Base-by-base conservation (phyloP, 768 basidiomycete genomes). In the Phaeolepiota aurea region DNA sequence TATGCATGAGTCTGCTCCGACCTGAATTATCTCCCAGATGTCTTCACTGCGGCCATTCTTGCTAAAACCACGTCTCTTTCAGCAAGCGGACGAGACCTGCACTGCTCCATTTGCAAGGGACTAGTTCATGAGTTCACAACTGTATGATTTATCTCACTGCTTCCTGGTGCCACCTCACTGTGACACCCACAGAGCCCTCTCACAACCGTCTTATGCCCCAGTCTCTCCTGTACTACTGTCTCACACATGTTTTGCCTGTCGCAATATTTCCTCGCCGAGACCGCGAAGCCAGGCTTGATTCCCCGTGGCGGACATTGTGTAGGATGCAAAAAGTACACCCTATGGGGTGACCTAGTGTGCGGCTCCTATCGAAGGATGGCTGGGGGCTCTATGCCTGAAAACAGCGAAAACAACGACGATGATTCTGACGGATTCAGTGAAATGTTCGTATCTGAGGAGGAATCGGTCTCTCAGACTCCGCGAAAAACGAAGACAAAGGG, bases 271-370 rank as follows among this genome's bases (percentile, higher is more conserved):
- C 63, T 75, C 2, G 38, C 45, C 30, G 44, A 60, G 45, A 19
- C 48, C 14, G 42, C 48, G 19, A 44, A 47, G 15, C 44, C 53
- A 4, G 49, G 50, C 11, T 51, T 83, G 37, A 57, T 84, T 31
- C 82, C 83, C 3, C 68, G 83, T 30, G 82, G 82, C 4, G 83
- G 82, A 4, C 48, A 56, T 16, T 86, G 83, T 50, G 55, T 48
- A 10, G 59, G 62, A 1, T 86, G 83, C 46, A 45, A 53, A 3
- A 54, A 59, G 0, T 84, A 81, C 48, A 66, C 65, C 3, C 64
- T 85, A 0, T 86, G 82, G 82, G 82, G 83, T 3, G 82, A 86
- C 48, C 54, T 86, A 15, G 58, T 84, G 20, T 68, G 74, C 11
- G 81, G 78, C 2, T 76, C 71, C 48, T 80, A 76, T 52, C 66